These are phyloP conservation scores for Seiridium cupressi DNA, from an alignment of 2,329 filamentous ascomycete species.

Conservation along the genomic window DNA sequence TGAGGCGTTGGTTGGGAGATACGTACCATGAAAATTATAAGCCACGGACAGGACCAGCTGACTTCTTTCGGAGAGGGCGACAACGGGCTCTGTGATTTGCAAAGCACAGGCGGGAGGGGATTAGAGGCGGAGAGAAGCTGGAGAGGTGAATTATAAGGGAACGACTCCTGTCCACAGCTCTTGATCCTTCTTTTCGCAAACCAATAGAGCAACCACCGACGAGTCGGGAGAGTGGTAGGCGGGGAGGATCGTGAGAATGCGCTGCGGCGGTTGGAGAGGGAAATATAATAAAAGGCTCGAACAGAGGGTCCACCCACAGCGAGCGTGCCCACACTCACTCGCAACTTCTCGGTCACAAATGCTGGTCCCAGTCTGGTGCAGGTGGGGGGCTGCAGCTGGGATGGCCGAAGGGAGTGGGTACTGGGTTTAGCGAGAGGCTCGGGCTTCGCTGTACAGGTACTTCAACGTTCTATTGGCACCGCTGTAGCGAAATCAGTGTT, in stretches of 20 bases:
- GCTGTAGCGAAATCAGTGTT: not conserved
- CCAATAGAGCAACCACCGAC: not conserved
- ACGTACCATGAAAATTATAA: not conserved
- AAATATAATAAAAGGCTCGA: constrained; percentile 8
- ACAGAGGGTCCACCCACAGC: not conserved
- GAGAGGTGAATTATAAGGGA: not conserved
- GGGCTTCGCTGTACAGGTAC: not conserved
- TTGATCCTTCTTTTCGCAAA: constrained; percentile 1
- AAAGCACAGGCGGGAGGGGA: not conserved
- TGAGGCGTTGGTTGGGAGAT: not conserved
- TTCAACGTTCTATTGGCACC: not conserved
- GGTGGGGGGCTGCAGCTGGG: not conserved
- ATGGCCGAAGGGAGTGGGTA: not conserved
- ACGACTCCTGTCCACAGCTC: constrained; percentile 1
- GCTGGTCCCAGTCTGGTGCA: constrained; percentile 5
- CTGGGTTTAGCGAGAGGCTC: not conserved
- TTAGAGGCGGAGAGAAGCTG: not conserved
- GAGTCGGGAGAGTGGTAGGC: not conserved
- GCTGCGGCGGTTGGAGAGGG: constrained; percentile 7
- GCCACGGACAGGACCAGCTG: not conserved
- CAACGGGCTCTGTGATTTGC: constrained; percentile 1
- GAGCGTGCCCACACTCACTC: not conserved
- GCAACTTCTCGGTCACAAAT: constrained; percentile 7
- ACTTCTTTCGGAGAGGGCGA: not conserved
- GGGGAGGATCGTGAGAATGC: constrained; percentile 6